These are phyloP conservation scores for Xylariaceae sp. DNA, from an alignment of 2,329 filamentous ascomycete genomes.

Conservation along the genomic window DNA sequence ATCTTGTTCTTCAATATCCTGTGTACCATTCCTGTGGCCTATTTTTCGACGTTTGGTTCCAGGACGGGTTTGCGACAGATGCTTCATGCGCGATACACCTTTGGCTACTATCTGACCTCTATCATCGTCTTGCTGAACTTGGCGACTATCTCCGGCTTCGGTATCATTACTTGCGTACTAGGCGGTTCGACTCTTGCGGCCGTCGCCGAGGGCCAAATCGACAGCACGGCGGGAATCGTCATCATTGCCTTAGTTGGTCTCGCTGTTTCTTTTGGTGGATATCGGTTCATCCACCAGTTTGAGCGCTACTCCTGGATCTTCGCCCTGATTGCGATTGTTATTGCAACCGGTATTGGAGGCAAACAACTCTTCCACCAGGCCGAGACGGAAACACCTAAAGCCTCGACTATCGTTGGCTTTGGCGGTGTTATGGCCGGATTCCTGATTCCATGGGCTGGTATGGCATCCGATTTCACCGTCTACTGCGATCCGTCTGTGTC, in stretches of 20 bases:
- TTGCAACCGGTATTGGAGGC: constrained; percentile 28
- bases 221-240: constrained; percentile 54
- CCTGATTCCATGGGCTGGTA: constrained; percentile 43
- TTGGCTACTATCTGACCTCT: constrained; percentile 54
- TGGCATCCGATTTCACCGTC: constrained; percentile 56
- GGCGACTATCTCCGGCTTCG: constrained; percentile 59
- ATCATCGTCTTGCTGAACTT: constrained; percentile 59
- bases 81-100: constrained; percentile 59
- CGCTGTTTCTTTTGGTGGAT: constrained; percentile 59
- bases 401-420: constrained; percentile 8
- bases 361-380: constrained; percentile 8
- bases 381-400: background rate
- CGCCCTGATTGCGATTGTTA: constrained; percentile 49
- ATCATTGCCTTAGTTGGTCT: constrained; percentile 53
- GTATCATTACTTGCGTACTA: constrained; percentile 55
- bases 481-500: constrained; percentile 47
- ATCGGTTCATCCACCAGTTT: constrained; percentile 51
- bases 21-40: constrained; percentile 49
- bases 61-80: constrained; percentile 62
- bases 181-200: constrained; percentile 56
- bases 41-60: constrained; percentile 53
- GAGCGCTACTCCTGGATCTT: constrained; percentile 55
- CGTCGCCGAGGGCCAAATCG: constrained; percentile 44
- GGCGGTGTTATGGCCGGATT: constrained; percentile 12
- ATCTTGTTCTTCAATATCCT: constrained; percentile 60